A percentile compares a stretch with the other conserved stretches of the same genome.
These are phyloP conservation scores for Populus simonii DNA, from an alignment of 345 rosid species.

Conservation along the genomic window DNA sequence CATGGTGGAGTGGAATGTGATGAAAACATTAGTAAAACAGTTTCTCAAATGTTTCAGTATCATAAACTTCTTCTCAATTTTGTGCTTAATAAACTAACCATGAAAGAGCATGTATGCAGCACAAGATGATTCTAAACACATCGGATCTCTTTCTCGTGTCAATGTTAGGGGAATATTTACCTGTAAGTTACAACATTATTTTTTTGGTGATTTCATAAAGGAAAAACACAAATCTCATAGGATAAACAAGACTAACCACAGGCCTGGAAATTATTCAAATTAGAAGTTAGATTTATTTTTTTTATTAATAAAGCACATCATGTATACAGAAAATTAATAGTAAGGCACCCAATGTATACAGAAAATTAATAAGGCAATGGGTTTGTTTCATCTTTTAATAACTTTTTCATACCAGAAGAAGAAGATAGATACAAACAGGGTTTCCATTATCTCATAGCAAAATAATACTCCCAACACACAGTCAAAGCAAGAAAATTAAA, in stretches of 20 bases:
- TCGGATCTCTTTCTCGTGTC: neutral
- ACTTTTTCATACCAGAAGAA: neutral
- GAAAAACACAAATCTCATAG: constrained; percentile 8
- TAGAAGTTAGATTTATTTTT: neutral
- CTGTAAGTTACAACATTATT: too few species aligned
- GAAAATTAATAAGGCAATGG: neutral
- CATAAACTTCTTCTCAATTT: too few species aligned
- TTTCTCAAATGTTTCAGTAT: too few species aligned
- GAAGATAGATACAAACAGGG: neutral
- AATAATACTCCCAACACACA: neutral
- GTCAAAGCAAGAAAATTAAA: neutral
- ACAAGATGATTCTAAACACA: too few species aligned
- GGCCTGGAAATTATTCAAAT: constrained; percentile 60
- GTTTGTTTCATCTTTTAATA: neutral
- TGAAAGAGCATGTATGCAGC: too few species aligned
- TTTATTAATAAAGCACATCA: neutral
- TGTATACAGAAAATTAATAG: too few species aligned
- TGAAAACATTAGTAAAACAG: too few species aligned
- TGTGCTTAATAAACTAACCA: too few species aligned
- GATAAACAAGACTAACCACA: constrained; percentile 80
- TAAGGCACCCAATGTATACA: too few species aligned
- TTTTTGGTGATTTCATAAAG: neutral
- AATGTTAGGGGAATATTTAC: neutral
- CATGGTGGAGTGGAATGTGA: too few species aligned
- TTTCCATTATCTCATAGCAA: neutral